Percentiles rank a stretch among this genome's conserved stretches.
Conservation (phyloP, 164 flowering plant genomes). For the Tetrastigma voinierianum region DNA sequence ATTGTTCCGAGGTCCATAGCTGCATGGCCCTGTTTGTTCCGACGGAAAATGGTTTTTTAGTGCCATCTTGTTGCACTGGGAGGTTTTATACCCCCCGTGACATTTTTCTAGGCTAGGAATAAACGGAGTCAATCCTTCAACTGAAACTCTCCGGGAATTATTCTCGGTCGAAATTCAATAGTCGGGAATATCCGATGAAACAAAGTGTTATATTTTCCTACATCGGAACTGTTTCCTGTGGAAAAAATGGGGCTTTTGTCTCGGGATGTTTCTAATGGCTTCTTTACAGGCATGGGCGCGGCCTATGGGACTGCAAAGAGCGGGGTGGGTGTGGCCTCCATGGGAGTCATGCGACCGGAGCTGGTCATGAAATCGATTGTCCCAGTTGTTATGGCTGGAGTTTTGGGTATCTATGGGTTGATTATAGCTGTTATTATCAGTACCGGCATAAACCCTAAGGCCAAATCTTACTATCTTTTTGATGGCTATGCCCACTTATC, state of each 20-base stretch:
- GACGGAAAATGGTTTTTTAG: too few relatives aligned
- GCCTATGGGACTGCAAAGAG: constrained; percentile 58
- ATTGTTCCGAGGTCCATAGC: background rate
- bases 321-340: constrained; percentile 60
- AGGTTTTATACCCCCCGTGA: too few relatives aligned
- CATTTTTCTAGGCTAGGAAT: too few relatives aligned
- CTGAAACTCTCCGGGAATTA: too few relatives aligned
- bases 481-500: constrained; percentile 42
- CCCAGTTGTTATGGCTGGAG: constrained; percentile 67
- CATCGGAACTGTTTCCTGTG: background rate
- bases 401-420: constrained; percentile 47
- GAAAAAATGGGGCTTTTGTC: background rate
- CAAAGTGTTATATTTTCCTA: background rate
- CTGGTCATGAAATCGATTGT: constrained; percentile 63
- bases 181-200: too few relatives aligned
- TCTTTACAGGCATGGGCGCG: constrained; percentile 47
- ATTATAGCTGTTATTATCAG: constrained; percentile 35
- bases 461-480: constrained; percentile 41
- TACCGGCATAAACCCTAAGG: constrained; percentile 52
- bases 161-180: too few relatives aligned
- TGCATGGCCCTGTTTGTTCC: too few relatives aligned
- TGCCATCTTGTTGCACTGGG: background rate
- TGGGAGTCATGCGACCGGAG: constrained; percentile 68
- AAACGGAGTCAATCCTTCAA: too few relatives aligned
- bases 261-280: background rate